phyloP scores from a whole-genome alignment of 768 basidiomycete genomes.

The Tremella mesenterica region DNA sequence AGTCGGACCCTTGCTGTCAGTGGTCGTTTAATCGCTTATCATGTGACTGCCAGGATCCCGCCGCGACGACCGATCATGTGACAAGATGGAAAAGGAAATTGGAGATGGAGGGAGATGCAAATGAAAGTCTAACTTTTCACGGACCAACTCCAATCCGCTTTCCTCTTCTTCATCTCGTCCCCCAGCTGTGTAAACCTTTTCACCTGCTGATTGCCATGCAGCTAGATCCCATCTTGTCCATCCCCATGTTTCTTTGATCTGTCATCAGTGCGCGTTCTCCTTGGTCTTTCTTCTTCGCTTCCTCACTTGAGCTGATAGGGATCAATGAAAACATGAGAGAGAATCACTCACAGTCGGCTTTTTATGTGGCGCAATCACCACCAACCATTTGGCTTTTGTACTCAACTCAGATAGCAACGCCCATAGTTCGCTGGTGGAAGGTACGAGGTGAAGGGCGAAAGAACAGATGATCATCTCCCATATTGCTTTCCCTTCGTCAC shows the following conservation, averaged over 20 bases:
- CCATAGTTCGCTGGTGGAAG: conserved; percentile 56
- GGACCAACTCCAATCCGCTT: conserved; percentile 25
- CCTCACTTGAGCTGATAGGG: background rate
- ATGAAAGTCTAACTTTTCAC: conserved; percentile 25
- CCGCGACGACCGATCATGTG: no score
- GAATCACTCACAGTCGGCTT: conserved; percentile 60
- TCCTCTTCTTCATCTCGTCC: conserved; percentile 11
- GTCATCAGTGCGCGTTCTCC: background rate
- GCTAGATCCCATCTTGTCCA: conserved; percentile 40
- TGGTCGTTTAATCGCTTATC: no score
- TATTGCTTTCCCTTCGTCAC: conserved; percentile 9
- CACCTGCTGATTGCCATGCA: conserved; percentile 29
- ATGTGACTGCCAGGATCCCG: no score
- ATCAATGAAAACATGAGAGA: background rate
- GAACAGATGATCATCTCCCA: conserved; percentile 65
- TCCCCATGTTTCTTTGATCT: conserved; percentile 43
- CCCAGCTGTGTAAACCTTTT: conserved; percentile 17
- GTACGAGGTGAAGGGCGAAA: conserved; percentile 64
- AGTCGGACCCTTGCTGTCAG: conserved; percentile 25
- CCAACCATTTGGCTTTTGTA: conserved; percentile 56
- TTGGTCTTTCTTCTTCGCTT: background rate
- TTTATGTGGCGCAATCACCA: conserved; percentile 66
- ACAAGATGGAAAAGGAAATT: no score
- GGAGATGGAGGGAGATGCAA: no score
- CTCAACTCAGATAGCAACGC: conserved; percentile 59